Conservation (phyloP, 345 rosid species). For the Physaria fendleri region DNA sequence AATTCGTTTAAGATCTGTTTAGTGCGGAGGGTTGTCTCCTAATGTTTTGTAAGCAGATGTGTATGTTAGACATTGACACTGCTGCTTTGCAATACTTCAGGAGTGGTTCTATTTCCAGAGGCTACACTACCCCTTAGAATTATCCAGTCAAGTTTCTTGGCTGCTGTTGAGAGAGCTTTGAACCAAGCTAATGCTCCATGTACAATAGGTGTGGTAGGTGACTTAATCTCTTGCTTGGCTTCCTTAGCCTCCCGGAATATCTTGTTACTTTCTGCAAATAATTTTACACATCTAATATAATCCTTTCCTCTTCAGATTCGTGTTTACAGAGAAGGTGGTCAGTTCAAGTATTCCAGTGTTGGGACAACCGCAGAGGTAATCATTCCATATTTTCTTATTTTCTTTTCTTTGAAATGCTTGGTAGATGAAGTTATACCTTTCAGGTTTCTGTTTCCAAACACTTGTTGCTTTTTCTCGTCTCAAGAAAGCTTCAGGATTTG, state of each 20-base stretch:
- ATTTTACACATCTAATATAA: not conserved
- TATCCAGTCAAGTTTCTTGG: constrained; percentile 57
- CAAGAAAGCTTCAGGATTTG: too few relatives aligned
- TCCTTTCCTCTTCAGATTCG: constrained; percentile 48
- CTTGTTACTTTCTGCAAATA: not conserved
- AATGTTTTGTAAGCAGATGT: not conserved
- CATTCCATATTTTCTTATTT: not conserved
- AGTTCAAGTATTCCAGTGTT: constrained; percentile 44
- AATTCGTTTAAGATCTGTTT: not conserved
- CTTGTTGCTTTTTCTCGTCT: not conserved
- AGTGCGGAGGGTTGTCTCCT: not conserved
- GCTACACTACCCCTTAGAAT: constrained; percentile 93
- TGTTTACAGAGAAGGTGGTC: constrained; percentile 43
- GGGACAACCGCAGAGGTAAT: constrained; percentile 98
- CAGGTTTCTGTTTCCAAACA: not conserved
- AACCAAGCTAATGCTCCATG: constrained; percentile 62
- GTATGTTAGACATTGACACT: not conserved
- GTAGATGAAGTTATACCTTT: constrained; percentile 1
- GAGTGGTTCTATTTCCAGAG: constrained; percentile 94
- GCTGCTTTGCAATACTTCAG: constrained; percentile 36
- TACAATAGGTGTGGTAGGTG: constrained; percentile 88
- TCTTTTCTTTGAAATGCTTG: not conserved
- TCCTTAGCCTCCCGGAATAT: not conserved
- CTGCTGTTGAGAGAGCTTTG: constrained; percentile 81
- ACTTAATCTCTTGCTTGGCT: constrained; percentile 10